Percentiles rank a stretch among this genome's conserved stretches.
phyloP scores from a whole-genome alignment of 192 early-diverging fungal species.

The Linnemannia schmuckeri region DNA sequence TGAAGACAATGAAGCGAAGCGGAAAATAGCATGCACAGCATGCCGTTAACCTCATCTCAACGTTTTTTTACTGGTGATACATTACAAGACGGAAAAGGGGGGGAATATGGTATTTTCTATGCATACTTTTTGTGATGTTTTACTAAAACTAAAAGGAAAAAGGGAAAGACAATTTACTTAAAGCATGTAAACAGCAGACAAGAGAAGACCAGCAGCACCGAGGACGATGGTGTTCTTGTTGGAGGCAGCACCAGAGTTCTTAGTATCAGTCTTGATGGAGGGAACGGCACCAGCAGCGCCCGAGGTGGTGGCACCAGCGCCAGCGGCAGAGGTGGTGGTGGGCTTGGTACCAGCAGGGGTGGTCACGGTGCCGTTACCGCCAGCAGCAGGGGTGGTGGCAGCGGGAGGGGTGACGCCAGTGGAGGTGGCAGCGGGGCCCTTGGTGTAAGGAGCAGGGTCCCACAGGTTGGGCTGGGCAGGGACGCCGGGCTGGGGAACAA shows the following conservation, averaged over 20 bases:
- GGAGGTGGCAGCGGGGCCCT: slow-evolving; percentile 5
- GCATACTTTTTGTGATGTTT: no score
- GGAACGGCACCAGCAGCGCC: not conserved
- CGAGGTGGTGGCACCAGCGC: not conserved
- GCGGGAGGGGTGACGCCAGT: not conserved
- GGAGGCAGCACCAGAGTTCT: slow-evolving; percentile 10
- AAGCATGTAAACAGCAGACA: slow-evolving; percentile 45
- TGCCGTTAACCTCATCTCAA: no score
- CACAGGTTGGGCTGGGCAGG: not conserved
- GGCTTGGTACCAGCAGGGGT: not conserved
- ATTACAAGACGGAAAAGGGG: not conserved
- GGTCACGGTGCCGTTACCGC: not conserved
- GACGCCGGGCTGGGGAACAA: not conserved
- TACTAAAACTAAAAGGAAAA: no score
- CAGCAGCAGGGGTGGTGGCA: not conserved
- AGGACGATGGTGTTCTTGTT: slow-evolving; percentile 33
- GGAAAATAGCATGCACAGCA: no score
- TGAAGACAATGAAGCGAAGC: no score
- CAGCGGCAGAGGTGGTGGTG: not conserved
- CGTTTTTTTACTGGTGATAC: not conserved
- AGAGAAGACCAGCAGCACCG: slow-evolving; percentile 34
- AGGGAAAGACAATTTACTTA: slow-evolving; percentile 1
- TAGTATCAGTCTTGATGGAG: not conserved
- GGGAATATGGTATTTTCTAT: no score
- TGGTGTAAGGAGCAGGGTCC: slow-evolving; percentile 6